Evolutionary conservation across 192 early-diverging fungal species (phyloP).

Genomic region (Backusella westeae): DNA sequence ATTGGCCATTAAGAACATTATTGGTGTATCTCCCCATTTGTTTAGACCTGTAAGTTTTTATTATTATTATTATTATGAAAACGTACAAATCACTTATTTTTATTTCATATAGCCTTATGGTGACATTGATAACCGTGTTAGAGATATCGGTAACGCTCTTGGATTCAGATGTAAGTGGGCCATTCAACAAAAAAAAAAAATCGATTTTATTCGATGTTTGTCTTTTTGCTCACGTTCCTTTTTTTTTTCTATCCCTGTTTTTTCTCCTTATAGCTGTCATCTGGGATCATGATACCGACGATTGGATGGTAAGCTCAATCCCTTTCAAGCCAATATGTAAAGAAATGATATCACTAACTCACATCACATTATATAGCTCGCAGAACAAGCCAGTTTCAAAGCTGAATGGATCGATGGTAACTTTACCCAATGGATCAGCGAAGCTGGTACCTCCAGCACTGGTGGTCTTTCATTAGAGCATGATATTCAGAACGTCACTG

Average conservation of each 20-base stretch:
- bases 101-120: constrained; percentile 52
- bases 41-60: constrained; percentile 39
- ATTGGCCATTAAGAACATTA: constrained; percentile 50
- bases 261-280: constrained; percentile 41
- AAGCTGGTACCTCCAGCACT: constrained; percentile 35
- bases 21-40: constrained; percentile 44
- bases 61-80: constrained; percentile 3
- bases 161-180: constrained; percentile 33
- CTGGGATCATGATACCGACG: constrained; percentile 54
- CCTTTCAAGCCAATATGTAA: not conserved
- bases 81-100: not conserved
- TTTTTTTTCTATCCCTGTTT: not conserved
- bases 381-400: constrained; percentile 27
- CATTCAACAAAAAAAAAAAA: not conserved
- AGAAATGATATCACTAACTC: constrained; percentile 1
- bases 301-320: constrained; percentile 39
- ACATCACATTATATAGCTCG: constrained; percentile 8
- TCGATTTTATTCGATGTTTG: not conserved
- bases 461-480: constrained; percentile 53
- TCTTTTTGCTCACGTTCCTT: constrained; percentile 7
- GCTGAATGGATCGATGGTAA: constrained; percentile 33
- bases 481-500: constrained; percentile 46
- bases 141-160: constrained; percentile 49
- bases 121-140: constrained; percentile 67
- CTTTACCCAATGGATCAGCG: constrained; percentile 42